Conservation (phyloP, 1,139 yeast genomes). For the Geotrichum carabidarum region DNA sequence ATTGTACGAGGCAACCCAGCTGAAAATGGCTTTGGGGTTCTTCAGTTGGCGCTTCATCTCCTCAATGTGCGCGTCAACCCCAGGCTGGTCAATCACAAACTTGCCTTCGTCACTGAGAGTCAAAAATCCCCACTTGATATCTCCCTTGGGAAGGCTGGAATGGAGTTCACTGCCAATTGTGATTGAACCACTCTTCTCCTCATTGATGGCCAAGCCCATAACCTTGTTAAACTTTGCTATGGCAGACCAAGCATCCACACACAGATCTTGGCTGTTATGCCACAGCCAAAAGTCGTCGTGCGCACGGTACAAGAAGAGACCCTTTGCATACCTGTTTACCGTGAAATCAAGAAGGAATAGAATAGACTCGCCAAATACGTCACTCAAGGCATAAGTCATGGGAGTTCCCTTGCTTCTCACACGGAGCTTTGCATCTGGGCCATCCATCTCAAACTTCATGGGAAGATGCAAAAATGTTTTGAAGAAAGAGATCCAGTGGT, state of each 20-base stretch:
- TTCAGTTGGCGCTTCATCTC: slow-evolving; percentile 21
- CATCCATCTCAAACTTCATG: slow-evolving; percentile 13
- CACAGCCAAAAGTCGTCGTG: slow-evolving; percentile 26
- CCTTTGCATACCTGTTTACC: slow-evolving; percentile 19
- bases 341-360: slow-evolving; percentile 22
- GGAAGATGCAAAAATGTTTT: slow-evolving; percentile 19
- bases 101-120: slow-evolving; percentile 15
- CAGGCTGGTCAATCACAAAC: slow-evolving; percentile 18
- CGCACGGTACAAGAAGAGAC: slow-evolving; percentile 21
- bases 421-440: slow-evolving; percentile 6
- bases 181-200: slow-evolving; percentile 25
- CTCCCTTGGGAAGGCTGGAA: slow-evolving; percentile 19
- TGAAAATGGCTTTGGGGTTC: slow-evolving; percentile 16
- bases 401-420: slow-evolving; percentile 21
- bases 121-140: slow-evolving; percentile 22
- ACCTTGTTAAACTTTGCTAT: slow-evolving; percentile 18
- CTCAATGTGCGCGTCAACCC: slow-evolving; percentile 20
- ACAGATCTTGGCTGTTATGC: slow-evolving; percentile 16
- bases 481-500: slow-evolving; percentile 22
- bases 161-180: slow-evolving; percentile 6
- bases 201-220: slow-evolving; percentile 23
- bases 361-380: slow-evolving; percentile 22
- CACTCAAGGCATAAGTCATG: slow-evolving; percentile 21
- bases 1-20: slow-evolving; percentile 23
- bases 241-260: slow-evolving; percentile 24